Percentiles rank a stretch among this genome's conserved stretches.
phyloP scores from a whole-genome alignment of 148 eudicot genomes.

The Polygonum maritimum region DNA sequence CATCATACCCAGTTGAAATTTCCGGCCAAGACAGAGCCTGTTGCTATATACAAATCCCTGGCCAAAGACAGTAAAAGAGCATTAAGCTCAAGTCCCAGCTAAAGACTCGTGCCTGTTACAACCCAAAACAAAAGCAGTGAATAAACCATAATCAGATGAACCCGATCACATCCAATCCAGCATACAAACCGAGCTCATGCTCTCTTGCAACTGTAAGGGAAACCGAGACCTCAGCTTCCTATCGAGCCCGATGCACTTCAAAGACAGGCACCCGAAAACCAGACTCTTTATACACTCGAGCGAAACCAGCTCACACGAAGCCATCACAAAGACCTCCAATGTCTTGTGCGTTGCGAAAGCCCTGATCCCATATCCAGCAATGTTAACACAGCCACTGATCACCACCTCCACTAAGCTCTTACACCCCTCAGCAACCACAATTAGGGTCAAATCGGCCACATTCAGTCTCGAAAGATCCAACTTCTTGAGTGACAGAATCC shows the following conservation, averaged over 20 bases:
- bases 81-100: not conserved
- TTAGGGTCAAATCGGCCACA: conserved; percentile 10
- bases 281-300: conserved; percentile 8
- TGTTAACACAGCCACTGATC: conserved; percentile 14
- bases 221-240: conserved; percentile 9
- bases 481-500: conserved; percentile 15
- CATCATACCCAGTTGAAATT: not conserved
- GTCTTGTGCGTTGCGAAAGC: conserved; percentile 9
- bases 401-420: conserved; percentile 1
- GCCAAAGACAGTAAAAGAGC: not conserved
- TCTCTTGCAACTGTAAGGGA: conserved; percentile 3
- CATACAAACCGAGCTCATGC: conserved; percentile 3
- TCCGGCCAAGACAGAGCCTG: no score
- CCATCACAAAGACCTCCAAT: conserved; percentile 16
- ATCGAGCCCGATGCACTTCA: conserved; percentile 16
- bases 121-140: not conserved
- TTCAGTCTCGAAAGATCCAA: conserved; percentile 13
- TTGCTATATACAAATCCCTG: not conserved
- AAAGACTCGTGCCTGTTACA: not conserved
- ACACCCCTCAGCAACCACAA: conserved; percentile 15
- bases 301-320: conserved; percentile 1
- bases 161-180: conserved; percentile 5
- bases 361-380: conserved; percentile 14
- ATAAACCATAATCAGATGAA: not conserved
- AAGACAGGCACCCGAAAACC: conserved; percentile 15